Base-by-base conservation (phyloP, 495 filamentous ascomycete genomes). In the Filosporella fistucella region DNA sequence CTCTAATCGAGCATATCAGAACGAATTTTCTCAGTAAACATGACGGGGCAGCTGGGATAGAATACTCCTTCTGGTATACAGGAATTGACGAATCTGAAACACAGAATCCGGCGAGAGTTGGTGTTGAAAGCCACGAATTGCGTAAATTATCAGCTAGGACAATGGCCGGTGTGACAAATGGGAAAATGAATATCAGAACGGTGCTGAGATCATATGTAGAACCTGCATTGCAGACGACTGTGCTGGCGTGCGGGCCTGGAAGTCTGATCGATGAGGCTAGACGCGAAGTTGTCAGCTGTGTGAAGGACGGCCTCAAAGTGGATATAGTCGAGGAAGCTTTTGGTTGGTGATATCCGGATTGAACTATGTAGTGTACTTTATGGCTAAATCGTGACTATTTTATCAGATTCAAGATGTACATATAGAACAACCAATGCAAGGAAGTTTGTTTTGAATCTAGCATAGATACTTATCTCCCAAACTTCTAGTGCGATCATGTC, bases 231-330 rank as follows among this genome's bases (percentile, higher is more conserved):
- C 20, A 22, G 18, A 9, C 70, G 42, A 63, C 67, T 0, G 68
- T 79, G 8, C 30, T 80, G 9, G 66, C 71, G 2, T 80, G 76
- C 50, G 76, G 76, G 4, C 75, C 74, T 9, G 50, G 52, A 2
- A 56, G 56, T 2, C 69, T 80, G 66, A 72, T 68, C 2, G 68
- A 77, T 57, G 70, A 74, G 38, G 65, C 68, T 0, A 62, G 74
- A 44, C 56, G 51, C 14, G 70, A 71, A 24, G 70, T 71, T 18
- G 58, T 65, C 34, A 22, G 55, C 4, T 62, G 63, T 4, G 59
- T 70, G 56, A 42, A 54, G 42, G 61, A 65, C 39, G 68, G 67
- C 7, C 56, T 66, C 32, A 23, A 24, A 9, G 46, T 47, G 1
- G 59, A 72, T 16, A 57, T 69, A 51, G 60, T 67, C 10, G 68